Percentiles rank a stretch among this genome's conserved stretches.
phyloP scores from a whole-genome alignment of 768 basidiomycete species.

The Kwoniella bestiolae region DNA sequence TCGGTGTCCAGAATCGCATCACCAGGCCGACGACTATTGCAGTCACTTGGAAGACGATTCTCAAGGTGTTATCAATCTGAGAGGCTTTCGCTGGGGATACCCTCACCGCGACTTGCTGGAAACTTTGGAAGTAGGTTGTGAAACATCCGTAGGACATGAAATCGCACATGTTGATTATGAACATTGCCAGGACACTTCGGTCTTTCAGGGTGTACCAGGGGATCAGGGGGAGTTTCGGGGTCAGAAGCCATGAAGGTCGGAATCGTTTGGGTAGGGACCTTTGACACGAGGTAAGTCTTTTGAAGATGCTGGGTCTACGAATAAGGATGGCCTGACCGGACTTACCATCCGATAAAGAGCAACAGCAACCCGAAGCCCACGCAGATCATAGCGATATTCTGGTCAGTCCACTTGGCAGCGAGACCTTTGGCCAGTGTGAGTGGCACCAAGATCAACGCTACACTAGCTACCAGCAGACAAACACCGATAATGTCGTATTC shows the following conservation, averaged over 20 bases:
- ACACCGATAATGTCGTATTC: constrained; percentile 19
- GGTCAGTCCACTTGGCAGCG: constrained; percentile 14
- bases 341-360: constrained; percentile 14
- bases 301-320: not conserved
- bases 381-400: constrained; percentile 22
- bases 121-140: constrained; percentile 16
- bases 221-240: constrained; percentile 7
- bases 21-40: constrained; percentile 8
- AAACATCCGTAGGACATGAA: constrained; percentile 25
- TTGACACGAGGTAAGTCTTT: not conserved
- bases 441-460: constrained; percentile 15
- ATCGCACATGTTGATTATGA: constrained; percentile 22
- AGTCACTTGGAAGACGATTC: constrained; percentile 15
- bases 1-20: constrained; percentile 21
- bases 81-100: constrained; percentile 7
- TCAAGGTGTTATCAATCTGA: constrained; percentile 16
- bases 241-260: constrained; percentile 12
- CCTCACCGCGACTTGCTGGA: constrained; percentile 16
- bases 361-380: constrained; percentile 11
- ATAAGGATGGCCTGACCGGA: not conserved
- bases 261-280: constrained; percentile 14
- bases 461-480: constrained; percentile 6
- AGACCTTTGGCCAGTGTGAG: constrained; percentile 15
- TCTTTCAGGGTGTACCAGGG: constrained; percentile 16
- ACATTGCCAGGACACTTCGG: constrained; percentile 19